These are phyloP conservation scores for Allium fistulosum DNA, from an alignment of 106 monocot species.

Conservation along the genomic window DNA sequence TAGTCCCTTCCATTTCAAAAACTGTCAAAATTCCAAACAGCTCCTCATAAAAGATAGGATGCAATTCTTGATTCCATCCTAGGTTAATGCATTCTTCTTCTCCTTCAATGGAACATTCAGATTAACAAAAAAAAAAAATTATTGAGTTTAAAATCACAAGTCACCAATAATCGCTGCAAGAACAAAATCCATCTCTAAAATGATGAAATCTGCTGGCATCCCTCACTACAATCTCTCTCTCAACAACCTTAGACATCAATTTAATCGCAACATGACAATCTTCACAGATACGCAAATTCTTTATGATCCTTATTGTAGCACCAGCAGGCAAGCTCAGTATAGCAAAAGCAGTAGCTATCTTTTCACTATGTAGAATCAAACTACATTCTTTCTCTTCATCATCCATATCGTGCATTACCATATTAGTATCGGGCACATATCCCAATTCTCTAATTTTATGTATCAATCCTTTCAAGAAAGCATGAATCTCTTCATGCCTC, in stretches of 20 bases:
- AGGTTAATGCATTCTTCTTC: too few species aligned
- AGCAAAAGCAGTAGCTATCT: slow-evolving; percentile 49
- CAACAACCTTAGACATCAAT: slow-evolving; percentile 33
- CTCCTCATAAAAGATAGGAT: too few species aligned
- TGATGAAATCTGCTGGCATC: slow-evolving; percentile 68
- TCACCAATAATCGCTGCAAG: slow-evolving; percentile 70
- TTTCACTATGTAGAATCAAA: slow-evolving; percentile 60
- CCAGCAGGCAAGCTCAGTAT: slow-evolving; percentile 31
- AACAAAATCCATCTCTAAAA: slow-evolving; percentile 38
- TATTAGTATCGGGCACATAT: slow-evolving; percentile 43
- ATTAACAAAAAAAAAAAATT: too few species aligned
- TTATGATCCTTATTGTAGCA: slow-evolving; percentile 39
- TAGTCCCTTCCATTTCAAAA: too few species aligned
- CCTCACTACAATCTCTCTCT: slow-evolving; percentile 48
- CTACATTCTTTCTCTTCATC: slow-evolving; percentile 58
- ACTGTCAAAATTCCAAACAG: too few species aligned
- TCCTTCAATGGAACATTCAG: too few species aligned
- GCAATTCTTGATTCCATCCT: too few species aligned
- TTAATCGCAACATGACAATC: slow-evolving; percentile 56
- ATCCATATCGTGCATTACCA: slow-evolving; percentile 65
- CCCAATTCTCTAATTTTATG: slow-evolving; percentile 41
- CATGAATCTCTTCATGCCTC: slow-evolving; percentile 29
- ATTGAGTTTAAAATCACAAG: too few species aligned
- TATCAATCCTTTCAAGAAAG: slow-evolving; percentile 29
- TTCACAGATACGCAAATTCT: slow-evolving; percentile 49